These are phyloP conservation scores for Silene latifolia DNA, from an alignment of 148 eudicot genomes.

Conservation along the genomic window DNA sequence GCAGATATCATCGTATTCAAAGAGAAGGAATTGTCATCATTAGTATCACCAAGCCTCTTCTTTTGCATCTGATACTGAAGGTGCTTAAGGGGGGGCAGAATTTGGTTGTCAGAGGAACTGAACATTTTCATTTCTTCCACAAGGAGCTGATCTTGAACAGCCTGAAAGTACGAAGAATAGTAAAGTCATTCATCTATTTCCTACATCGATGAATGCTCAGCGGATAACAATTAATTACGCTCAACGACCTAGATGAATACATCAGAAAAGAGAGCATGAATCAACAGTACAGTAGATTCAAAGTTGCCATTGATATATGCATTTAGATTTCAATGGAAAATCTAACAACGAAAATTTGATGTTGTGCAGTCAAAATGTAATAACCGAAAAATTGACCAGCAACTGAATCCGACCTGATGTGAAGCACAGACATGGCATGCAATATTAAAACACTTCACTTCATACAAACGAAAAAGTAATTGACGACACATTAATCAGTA, in stretches of 20 bases:
- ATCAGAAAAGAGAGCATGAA: background rate
- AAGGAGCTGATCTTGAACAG: constrained; percentile 71
- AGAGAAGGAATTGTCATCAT: constrained; percentile 35
- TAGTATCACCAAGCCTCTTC: constrained; percentile 30
- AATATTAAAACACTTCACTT: background rate
- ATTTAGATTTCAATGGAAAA: constrained; percentile 2
- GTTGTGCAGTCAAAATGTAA: background rate
- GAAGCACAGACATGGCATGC: background rate
- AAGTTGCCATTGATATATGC: background rate
- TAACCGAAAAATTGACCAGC: background rate
- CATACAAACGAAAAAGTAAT: background rate
- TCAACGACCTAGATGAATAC: background rate
- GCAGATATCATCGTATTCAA: constrained; percentile 36
- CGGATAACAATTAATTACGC: background rate
- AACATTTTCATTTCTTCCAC: constrained; percentile 53
- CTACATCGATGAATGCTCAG: background rate
- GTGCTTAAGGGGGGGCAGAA: constrained; percentile 58
- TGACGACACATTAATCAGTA: constrained; percentile 6
- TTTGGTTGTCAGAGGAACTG: constrained; percentile 47
- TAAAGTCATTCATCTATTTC: constrained; percentile 5
- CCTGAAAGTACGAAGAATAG: constrained; percentile 35
- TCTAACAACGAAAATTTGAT: background rate
- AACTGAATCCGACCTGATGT: background rate
- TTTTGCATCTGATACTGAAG: constrained; percentile 43
- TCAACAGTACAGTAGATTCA: background rate